These are phyloP conservation scores for Aureobasidium subglaciale DNA, from an alignment of 2,329 filamentous ascomycete genomes.

Conservation along the genomic window DNA sequence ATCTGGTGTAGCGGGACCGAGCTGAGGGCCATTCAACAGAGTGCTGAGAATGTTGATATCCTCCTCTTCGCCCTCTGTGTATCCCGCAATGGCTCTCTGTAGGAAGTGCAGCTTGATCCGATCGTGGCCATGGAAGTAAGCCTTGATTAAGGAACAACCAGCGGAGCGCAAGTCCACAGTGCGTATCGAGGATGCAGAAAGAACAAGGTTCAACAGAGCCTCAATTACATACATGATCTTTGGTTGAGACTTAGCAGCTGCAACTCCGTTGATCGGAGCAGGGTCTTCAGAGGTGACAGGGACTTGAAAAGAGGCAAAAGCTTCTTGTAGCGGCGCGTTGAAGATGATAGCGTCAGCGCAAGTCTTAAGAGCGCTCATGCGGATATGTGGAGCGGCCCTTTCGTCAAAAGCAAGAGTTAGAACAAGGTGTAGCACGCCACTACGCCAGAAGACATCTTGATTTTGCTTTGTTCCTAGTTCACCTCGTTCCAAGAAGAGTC, in stretches of 20 bases:
- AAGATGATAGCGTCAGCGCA: constrained; percentile 84
- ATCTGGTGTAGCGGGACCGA: constrained; percentile 56
- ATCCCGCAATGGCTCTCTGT: constrained; percentile 79
- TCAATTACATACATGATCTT: constrained; percentile 75
- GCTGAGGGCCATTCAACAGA: constrained; percentile 59
- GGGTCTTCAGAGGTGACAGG: constrained; percentile 29
- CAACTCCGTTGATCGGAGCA: constrained; percentile 42
- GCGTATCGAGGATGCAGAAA: constrained; percentile 59
- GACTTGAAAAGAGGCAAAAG: constrained; percentile 81
- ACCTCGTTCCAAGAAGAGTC: constrained; percentile 77
- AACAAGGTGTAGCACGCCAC: constrained; percentile 70
- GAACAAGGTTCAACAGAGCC: constrained; percentile 73
- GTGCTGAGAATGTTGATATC: constrained; percentile 77
- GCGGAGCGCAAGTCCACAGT: constrained; percentile 76
- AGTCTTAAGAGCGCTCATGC: constrained; percentile 75
- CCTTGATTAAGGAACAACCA: constrained; percentile 83
- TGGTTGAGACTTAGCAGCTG: constrained; percentile 39
- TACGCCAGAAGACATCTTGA: constrained; percentile 77
- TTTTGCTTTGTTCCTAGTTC: constrained; percentile 74
- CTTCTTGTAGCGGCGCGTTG: constrained; percentile 74
- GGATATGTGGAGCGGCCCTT: constrained; percentile 66
- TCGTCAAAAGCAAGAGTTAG: constrained; percentile 76
- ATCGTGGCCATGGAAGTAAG: constrained; percentile 78
- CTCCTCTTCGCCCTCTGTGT: constrained; percentile 68
- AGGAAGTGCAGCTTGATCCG: constrained; percentile 82